Evolutionary conservation across 805 yeast genomes (phyloP).

Genomic region (Kodamaea restingae): DNA sequence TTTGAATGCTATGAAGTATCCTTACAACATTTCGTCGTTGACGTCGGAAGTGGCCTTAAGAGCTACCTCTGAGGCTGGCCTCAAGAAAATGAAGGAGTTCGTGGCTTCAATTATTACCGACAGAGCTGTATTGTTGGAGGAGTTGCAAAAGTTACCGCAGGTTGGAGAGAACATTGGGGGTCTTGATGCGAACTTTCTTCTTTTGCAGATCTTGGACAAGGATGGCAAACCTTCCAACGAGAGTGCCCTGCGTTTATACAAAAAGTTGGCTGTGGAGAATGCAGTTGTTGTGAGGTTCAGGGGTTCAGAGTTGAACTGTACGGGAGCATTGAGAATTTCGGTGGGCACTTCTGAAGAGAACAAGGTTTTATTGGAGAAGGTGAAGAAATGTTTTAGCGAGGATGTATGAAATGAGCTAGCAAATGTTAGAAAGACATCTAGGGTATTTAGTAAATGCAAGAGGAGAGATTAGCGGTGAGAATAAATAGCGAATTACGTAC

Average conservation of each 20-base stretch:
- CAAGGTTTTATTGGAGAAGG: constrained; percentile 46
- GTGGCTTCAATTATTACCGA: constrained; percentile 51
- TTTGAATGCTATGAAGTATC: constrained; percentile 90
- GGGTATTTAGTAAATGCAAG: too few relatives aligned
- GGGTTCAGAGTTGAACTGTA: constrained; percentile 86
- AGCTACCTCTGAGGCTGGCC: constrained; percentile 57
- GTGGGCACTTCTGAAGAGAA: constrained; percentile 84
- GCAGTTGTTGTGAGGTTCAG: constrained; percentile 87
- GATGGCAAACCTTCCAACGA: constrained; percentile 63
- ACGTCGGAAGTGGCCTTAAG: constrained; percentile 73
- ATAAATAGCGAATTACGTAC: too few relatives aligned
- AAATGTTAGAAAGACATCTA: too few relatives aligned
- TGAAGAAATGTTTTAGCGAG: constrained; percentile 27
- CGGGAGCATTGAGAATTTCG: constrained; percentile 82
- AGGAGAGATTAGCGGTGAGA: constrained; percentile 7
- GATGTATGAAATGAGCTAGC: too few relatives aligned
- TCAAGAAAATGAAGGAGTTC: constrained; percentile 53
- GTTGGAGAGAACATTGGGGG: constrained; percentile 81
- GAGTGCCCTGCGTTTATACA: constrained; percentile 64
- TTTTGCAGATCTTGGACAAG: constrained; percentile 64
- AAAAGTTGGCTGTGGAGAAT: constrained; percentile 62
- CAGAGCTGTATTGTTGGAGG: constrained; percentile 50
- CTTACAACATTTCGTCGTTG: constrained; percentile 84
- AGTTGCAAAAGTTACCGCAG: constrained; percentile 53
- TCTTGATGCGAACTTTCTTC: constrained; percentile 77